phyloP scores from a whole-genome alignment of 1,284 basidiomycete genomes.

The Tylopilus orsonianus region DNA sequence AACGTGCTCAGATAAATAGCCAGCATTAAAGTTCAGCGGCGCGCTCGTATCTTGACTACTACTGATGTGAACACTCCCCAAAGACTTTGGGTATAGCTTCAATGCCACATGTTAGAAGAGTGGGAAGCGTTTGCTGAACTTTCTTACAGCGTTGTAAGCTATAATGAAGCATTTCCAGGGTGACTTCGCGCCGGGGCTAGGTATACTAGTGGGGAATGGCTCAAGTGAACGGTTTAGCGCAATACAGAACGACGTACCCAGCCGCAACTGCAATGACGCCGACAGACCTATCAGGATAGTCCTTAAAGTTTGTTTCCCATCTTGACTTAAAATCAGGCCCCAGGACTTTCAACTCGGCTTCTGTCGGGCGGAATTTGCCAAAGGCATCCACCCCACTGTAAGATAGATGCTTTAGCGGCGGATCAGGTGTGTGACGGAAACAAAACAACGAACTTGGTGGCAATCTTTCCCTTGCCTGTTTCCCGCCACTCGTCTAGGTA shows the following conservation, averaged over 20 bases:
- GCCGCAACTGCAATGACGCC: neutral
- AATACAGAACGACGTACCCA: conserved; percentile 1
- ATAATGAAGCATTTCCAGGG: conserved; percentile 6
- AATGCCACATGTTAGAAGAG: neutral
- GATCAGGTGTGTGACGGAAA: neutral
- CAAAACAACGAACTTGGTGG: conserved; percentile 16
- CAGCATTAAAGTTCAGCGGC: conserved; percentile 20
- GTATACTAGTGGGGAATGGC: neutral
- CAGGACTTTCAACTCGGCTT: conserved; percentile 3
- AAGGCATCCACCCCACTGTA: conserved; percentile 12
- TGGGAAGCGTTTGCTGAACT: no score
- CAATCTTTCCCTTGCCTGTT: conserved; percentile 8
- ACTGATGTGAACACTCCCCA: conserved; percentile 28
- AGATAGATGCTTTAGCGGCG: neutral
- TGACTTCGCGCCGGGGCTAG: neutral
- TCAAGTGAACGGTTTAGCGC: no score
- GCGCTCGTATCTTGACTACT: conserved; percentile 19
- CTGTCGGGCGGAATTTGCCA: conserved; percentile 11
- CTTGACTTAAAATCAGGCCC: conserved; percentile 8
- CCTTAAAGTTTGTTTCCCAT: conserved; percentile 14
- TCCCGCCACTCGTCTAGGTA: conserved; percentile 2
- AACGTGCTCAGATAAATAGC: conserved; percentile 6
- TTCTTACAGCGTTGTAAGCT: conserved; percentile 1
- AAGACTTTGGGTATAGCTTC: conserved; percentile 25
- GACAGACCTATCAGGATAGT: conserved; percentile 5